Evolutionary conservation across 352 stramenopile species (phyloP).

Genomic region (Pythium grandisporangium): DNA sequence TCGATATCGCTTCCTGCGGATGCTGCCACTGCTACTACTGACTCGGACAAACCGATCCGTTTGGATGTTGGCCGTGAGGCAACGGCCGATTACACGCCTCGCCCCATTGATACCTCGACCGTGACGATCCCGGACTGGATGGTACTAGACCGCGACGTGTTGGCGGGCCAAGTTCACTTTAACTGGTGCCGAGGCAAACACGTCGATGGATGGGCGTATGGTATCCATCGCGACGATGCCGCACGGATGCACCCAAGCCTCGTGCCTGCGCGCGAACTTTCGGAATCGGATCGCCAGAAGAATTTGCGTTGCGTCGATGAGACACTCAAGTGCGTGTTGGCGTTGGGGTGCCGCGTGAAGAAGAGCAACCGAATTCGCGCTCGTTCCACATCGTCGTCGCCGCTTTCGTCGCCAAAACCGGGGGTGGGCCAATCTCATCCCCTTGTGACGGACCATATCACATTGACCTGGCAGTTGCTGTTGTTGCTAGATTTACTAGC

Average conservation of each 20-base stretch:
- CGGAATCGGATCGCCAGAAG: slow-evolving; percentile 18
- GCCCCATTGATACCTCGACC: slow-evolving; percentile 23
- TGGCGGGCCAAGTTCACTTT: slow-evolving; percentile 55
- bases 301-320: slow-evolving; percentile 44
- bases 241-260: slow-evolving; percentile 36
- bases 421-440: too few relatives aligned
- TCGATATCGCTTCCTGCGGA: too few relatives aligned
- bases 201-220: slow-evolving; percentile 31
- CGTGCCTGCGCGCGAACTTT: slow-evolving; percentile 36
- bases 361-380: slow-evolving; percentile 7
- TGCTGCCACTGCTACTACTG: background rate
- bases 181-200: slow-evolving; percentile 52
- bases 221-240: slow-evolving; percentile 24
- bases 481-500: slow-evolving; percentile 60
- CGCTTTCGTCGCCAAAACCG: too few relatives aligned
- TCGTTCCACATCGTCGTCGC: background rate
- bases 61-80: background rate
- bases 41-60: background rate
- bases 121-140: slow-evolving; percentile 27
- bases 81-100: slow-evolving; percentile 15
- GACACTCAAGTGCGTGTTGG: slow-evolving; percentile 50
- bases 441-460: slow-evolving; percentile 23
- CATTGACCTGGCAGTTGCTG: slow-evolving; percentile 49
- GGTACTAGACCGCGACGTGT: slow-evolving; percentile 11
- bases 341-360: slow-evolving; percentile 35